Base-by-base conservation (phyloP, 2,329 filamentous ascomycete species). In the Trichoderma sp. region DNA sequence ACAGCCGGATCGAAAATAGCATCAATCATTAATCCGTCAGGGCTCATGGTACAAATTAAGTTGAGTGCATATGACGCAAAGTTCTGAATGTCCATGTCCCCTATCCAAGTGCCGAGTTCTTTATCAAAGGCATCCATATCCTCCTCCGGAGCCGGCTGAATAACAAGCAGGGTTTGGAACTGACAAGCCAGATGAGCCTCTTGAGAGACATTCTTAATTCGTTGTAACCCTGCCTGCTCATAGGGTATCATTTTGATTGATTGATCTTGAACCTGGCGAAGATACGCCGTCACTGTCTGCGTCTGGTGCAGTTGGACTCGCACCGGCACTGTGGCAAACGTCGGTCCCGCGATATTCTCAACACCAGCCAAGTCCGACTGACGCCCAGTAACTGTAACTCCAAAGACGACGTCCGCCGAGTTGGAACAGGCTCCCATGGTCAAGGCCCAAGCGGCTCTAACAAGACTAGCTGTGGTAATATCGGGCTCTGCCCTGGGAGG, bases 381-480 rank as follows among this genome's bases (percentile, higher is more conserved):
- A 0, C 81, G 79, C 1, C 82, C 82, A 0, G 78, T 79, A 0
- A 80, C 65, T 4, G 78, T 77, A 76, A 69, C 75, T 3, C 80
- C 80, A 59, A 80, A 81, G 0, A 78, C 16, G 3, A 80, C 63
- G 62, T 76, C 67, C 6, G 69, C 18, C 9, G 71, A 82, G 75
- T 9, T 80, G 77, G 85, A 81, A 66, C 85, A 84, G 2, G 83
- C 75, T 0, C 82, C 80, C 0, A 84, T 80, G 6, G 85, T 29
- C 14, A 73, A 68, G 4, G 63, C 71, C 71, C 63, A 74, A 1
- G 71, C 63, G 21, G 63, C 63, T 11, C 45, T 53, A n/a, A 53
- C 45, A 18, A 53, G 16, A n/a, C 14, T n/a, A 53, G 45, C 35
- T 38, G 35, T 16, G 35, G 35, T 38, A 38, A 38, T 38, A 16